These are phyloP conservation scores for Pneumocystis jirovecii DNA, from an alignment of 1,139 yeast species.

Conservation along the genomic window DNA sequence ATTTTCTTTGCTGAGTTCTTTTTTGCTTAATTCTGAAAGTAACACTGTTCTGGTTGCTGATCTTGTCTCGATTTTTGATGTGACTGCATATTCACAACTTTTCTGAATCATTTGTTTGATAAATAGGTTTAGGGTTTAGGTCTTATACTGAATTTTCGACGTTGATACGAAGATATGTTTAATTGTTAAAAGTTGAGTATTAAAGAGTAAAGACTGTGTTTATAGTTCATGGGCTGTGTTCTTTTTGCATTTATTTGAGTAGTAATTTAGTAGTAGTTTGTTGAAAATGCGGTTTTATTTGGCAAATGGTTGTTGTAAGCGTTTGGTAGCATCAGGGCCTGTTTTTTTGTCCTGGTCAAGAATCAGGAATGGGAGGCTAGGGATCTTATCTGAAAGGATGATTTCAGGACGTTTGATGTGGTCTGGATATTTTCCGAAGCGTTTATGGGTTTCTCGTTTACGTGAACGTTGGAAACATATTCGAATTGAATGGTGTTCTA, in stretches of 20 bases:
- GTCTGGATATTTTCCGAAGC: background rate
- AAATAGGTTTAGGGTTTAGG: background rate
- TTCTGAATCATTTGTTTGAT: background rate
- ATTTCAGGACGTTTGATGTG: background rate
- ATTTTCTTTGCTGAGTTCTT: too few relatives aligned
- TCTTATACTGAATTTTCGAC: background rate
- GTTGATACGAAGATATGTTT: background rate
- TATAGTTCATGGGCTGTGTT: background rate
- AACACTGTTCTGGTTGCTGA: too few relatives aligned
- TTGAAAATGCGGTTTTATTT: background rate
- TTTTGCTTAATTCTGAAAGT: too few relatives aligned
- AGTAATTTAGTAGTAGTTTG: background rate
- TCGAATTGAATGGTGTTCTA: constrained; percentile 9
- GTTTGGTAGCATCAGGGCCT: background rate
- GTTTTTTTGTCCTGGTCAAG: background rate
- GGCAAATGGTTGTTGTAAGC: background rate
- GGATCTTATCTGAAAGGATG: background rate
- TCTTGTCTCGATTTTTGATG: background rate
- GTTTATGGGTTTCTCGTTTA: background rate
- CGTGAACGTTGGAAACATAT: constrained; percentile 5
- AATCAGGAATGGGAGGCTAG: background rate
- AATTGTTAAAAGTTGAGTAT: background rate
- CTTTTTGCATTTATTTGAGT: background rate
- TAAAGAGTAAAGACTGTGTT: background rate
- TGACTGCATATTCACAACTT: background rate